These are phyloP conservation scores for Solanum hybrid DNA, from an alignment of 305 asterid species.

Conservation along the genomic window DNA sequence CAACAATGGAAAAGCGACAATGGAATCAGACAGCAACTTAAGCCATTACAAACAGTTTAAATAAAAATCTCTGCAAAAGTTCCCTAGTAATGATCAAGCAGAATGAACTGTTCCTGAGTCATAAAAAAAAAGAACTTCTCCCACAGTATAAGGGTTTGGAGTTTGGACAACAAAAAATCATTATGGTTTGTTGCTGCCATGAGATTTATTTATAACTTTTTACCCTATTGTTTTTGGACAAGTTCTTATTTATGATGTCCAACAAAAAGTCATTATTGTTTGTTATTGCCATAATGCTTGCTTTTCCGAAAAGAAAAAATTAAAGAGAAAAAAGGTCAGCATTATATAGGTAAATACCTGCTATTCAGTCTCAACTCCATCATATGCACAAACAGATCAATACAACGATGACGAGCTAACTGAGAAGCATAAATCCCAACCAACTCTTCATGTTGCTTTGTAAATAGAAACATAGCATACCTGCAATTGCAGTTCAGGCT, in stretches of 20 bases:
- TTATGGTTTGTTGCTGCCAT: not conserved
- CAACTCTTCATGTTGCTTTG: conserved; percentile 88
- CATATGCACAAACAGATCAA: conserved; percentile 96
- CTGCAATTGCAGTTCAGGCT: conserved; percentile 34
- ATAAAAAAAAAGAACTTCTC: not conserved
- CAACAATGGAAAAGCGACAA: conserved; percentile 12
- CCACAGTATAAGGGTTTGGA: not conserved
- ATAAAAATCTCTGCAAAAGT: not conserved
- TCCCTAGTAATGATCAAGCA: not conserved
- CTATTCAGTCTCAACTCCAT: conserved; percentile 95
- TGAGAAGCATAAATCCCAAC: conserved; percentile 96
- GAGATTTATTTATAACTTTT: not conserved
- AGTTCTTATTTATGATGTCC: not conserved
- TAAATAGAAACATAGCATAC: conserved; percentile 86
- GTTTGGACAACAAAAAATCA: not conserved
- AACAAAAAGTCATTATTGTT: not conserved
- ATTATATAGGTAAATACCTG: conserved; percentile 44
- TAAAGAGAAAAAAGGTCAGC: not conserved
- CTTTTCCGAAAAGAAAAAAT: not conserved
- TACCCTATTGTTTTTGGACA: not conserved
- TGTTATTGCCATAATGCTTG: not conserved
- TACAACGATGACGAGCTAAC: conserved; percentile 90
- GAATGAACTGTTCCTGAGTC: conserved; percentile 2
- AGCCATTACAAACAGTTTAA: not conserved
- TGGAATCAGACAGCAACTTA: not conserved